Base-by-base conservation (phyloP, 805 yeast genomes). In the Priceomyces castillae region DNA sequence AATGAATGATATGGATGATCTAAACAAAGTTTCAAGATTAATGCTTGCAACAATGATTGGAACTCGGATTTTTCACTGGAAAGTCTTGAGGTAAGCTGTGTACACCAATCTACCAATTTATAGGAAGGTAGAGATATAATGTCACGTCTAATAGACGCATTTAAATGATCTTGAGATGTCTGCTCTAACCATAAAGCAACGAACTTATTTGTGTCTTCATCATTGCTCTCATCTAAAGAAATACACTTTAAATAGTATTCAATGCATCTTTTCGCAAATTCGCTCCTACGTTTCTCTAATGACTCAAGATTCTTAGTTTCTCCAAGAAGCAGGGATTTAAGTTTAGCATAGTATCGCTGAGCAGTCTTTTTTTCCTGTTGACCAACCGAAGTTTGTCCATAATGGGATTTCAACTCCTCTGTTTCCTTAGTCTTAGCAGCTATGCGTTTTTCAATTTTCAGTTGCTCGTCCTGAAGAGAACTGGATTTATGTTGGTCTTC, bases 161-260 rank as follows among this genome's bases (percentile, higher is more conserved):
- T 82, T 4, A 85, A 64, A 0, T 55, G 59, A 1, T 61, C 73
- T 26, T 71, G 69, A 4, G 59, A 57, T 2, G 81, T 71, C 50
- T 80, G 74, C 47, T 83, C 86, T 31, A 92, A 69, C 95, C 97
- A 92, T 9, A 92, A 60, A 0, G 90, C 85, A 60, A 90, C 84
- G 48, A 90, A 84, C 43, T 86, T 77, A 56, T 88, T 95, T 22
- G 84, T 65, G 40, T 79, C 84, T 46, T 77, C 78, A 39, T 77
- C 80, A 2, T 50, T 55, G 28, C 55, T 53, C 37, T 73, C 77
- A 34, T 71, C 59, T 15, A 67, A 60, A 1, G 71, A 58, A n/a
- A 86, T 62, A 12, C 85, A 69, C 34, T 67, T 71, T 41, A 89
- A 54, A 54, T 83, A 87, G 49, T 77, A 83, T 17, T 71, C 73